Conservation (phyloP, 495 filamentous ascomycete species). For the Trypethelium eluteriae region DNA sequence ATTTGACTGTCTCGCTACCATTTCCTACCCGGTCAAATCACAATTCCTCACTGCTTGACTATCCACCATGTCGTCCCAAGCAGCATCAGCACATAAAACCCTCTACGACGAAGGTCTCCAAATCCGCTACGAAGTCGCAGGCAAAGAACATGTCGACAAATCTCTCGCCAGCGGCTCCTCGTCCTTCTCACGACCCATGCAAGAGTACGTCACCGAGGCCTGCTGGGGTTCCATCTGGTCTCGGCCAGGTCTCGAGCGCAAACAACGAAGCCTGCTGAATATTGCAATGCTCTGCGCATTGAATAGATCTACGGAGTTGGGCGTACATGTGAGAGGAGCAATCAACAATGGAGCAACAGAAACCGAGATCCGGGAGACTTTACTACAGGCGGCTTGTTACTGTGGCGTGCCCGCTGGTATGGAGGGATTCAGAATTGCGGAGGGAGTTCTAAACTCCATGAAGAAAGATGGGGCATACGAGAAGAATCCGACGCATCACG, state of each 20-base stretch:
- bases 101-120: conserved; percentile 50
- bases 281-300: conserved; percentile 50
- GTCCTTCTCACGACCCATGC: conserved; percentile 43
- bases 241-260: conserved; percentile 46
- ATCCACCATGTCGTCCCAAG: conserved; percentile 3
- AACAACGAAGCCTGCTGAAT: conserved; percentile 48
- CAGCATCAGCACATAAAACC: conserved; percentile 36
- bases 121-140: conserved; percentile 45
- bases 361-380: conserved; percentile 48
- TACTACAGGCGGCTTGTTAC: conserved; percentile 47
- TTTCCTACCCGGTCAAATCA: not conserved
- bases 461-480: conserved; percentile 10
- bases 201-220: conserved; percentile 47
- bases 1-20: not conserved
- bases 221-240: conserved; percentile 51
- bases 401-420: conserved; percentile 52
- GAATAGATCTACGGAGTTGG: conserved; percentile 47
- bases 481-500: not conserved
- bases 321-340: conserved; percentile 47
- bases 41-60: not conserved
- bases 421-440: conserved; percentile 39
- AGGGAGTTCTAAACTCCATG: conserved; percentile 31
- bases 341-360: conserved; percentile 47
- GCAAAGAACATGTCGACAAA: conserved; percentile 45
- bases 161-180: conserved; percentile 38